Base-by-base conservation (phyloP, 1,284 basidiomycete species). In the Tremellales sp. region DNA sequence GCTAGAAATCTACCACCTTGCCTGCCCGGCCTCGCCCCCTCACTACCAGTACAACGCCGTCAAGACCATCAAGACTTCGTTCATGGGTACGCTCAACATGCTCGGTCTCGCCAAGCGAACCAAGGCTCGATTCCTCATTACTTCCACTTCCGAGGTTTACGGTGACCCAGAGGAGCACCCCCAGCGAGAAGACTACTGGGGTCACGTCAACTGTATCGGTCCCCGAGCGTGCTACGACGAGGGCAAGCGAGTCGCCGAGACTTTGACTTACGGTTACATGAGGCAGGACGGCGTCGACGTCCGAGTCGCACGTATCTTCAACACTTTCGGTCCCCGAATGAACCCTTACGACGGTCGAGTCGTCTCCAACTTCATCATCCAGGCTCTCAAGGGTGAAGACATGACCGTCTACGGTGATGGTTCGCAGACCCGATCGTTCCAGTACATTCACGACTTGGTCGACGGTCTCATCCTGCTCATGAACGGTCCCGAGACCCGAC, bases 211-310 rank as follows among this genome's bases (percentile, higher is more conserved):
- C 78, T 91, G 91, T 40, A 96, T 93, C 60, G 93, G 94, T 24
- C 89, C 90, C 52, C 86, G 94, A 54, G 93, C 94, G 27, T 97
- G 94, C 75, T 98, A 98, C 72, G 94, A 98, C 67, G 94, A 98
- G 78, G 94, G 90, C 46, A 94, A 94, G 76, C 89, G 90, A 65
- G 89, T 94, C 37, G 90, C 90, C 41, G 90, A 94, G 77, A 94
- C 91, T 11, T 76, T 97, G 61, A 92, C 92, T 10, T 96, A 96
- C 69, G 92, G 91, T 45, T 97, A 88, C 79, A 86, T 88, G 61
- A 82, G 88, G 52, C 93, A 96, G 73, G 91, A 97, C 67, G 84
- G 84, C 48, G 93, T 98, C 51, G 89, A 97, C 61, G 89, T 97
- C 44, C 85, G 92, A 49, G 91, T 97, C 41, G 91, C 91, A 3